Conservation (phyloP, 1,139 yeast genomes). For the Scheffersomyces quercinus region DNA sequence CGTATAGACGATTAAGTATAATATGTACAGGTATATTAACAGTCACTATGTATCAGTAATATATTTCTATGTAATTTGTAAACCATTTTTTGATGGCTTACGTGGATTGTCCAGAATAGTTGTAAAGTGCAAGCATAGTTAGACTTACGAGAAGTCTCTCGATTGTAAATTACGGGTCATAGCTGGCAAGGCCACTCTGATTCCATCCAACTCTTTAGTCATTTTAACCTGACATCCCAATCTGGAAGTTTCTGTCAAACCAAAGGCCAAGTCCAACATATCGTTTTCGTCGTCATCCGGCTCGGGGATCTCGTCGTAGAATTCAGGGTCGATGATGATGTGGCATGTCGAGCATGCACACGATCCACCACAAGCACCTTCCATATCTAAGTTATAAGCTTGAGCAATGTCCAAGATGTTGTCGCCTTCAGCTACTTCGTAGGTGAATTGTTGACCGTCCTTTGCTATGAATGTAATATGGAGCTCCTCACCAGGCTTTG, state of each 20-base stretch:
- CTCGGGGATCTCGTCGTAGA: slow-evolving; percentile 85
- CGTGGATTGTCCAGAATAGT: no score
- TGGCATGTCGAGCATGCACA: slow-evolving; percentile 99
- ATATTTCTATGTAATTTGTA: no score
- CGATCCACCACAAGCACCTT: slow-evolving; percentile 98
- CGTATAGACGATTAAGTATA: slow-evolving; percentile 13
- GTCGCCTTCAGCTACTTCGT: slow-evolving; percentile 92
- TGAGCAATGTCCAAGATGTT: slow-evolving; percentile 92
- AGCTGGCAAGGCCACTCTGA: slow-evolving; percentile 95
- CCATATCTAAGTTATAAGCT: slow-evolving; percentile 91
- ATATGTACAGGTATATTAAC: background rate
- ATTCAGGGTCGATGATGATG: slow-evolving; percentile 92
- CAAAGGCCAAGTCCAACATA: slow-evolving; percentile 96
- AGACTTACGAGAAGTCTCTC: slow-evolving; percentile 57
- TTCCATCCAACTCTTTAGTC: slow-evolving; percentile 88
- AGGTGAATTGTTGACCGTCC: slow-evolving; percentile 79
- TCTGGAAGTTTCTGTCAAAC: slow-evolving; percentile 93
- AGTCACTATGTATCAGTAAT: no score
- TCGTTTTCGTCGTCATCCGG: slow-evolving; percentile 98
- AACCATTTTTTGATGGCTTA: no score
- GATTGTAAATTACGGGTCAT: slow-evolving; percentile 92
- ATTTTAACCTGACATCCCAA: slow-evolving; percentile 91
- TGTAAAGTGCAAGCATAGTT: background rate
- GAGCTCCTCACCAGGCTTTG: slow-evolving; percentile 91
- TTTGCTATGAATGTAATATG: slow-evolving; percentile 89